Evolutionary conservation across 352 stramenopile genomes (phyloP), one percentile per base, ranked within the genome.

Genomic region (Phytophthora litchii): DNA sequence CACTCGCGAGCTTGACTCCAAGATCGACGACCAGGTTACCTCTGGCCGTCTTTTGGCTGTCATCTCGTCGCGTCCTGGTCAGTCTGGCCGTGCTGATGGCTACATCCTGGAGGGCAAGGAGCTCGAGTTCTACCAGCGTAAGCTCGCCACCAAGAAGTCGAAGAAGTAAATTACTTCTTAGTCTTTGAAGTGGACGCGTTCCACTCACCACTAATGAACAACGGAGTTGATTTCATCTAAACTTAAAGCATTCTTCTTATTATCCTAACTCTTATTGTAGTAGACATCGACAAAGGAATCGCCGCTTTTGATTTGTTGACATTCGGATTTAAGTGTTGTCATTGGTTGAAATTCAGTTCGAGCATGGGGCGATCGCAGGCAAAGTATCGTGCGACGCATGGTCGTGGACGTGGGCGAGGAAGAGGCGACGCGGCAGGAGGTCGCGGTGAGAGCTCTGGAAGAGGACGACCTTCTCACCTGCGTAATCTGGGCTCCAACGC

Each of bases 51-150:
- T 99, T 32, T 76, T 98, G 35, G 97, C 97, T 43, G 96, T 95
- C 69, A 98, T 99, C 66, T 97, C 96, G 60, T 99, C 94, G 40
- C 94, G 98, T 72, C 98, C 98, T 37, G 98, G 98, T 72, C 97
- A 99, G 89, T 98, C 86, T 45, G 98, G 97, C 75, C 95, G 97
- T 55, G 95, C 89, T 60, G 98, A 99, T 72, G 98, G 98, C 66
- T 99, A 99, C 83, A 96, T 99, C 64, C 75, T 99, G 57, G 98
- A 99, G 75, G 98, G 98, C 78, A 97, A 98, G 77, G 98, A 99
- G 81, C 91, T 99, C 25, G 95, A 98, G 54, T 99, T 99, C 83
- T 99, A 99, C 91, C 89, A 98, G 81, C 98, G 97, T 76, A 97
- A 98, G 88, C 80, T 98, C 41, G 95, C 97, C 79, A 94, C 91